These are phyloP conservation scores for Fusarium gaditjirri DNA, from an alignment of 2,329 filamentous ascomycete species.

Conservation along the genomic window DNA sequence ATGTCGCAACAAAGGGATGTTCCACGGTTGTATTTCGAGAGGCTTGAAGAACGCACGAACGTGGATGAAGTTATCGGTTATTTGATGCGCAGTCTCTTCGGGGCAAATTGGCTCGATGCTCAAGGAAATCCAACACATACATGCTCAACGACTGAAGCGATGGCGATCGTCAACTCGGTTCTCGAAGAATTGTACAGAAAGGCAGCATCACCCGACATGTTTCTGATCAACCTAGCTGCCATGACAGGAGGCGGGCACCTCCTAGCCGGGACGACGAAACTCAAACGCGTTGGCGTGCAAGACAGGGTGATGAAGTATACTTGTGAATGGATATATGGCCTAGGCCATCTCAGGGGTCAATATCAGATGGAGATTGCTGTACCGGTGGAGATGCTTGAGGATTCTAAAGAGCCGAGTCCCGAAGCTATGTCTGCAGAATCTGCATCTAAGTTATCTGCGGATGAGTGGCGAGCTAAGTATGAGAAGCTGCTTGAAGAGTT, in stretches of 20 bases:
- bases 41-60: constrained; percentile 61
- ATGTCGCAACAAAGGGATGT: constrained; percentile 31
- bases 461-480: constrained; percentile 64
- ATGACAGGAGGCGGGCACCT: constrained; percentile 65
- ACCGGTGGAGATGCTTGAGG: constrained; percentile 56
- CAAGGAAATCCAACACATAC: constrained; percentile 55
- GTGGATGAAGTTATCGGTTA: constrained; percentile 66
- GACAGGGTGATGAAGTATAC: constrained; percentile 59
- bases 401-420: constrained; percentile 26
- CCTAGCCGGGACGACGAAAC: constrained; percentile 55
- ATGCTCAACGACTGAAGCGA: constrained; percentile 63
- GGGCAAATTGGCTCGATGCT: constrained; percentile 63
- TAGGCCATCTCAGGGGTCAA: constrained; percentile 62
- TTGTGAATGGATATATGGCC: constrained; percentile 66
- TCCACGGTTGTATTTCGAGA: constrained; percentile 50
- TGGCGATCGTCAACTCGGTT: constrained; percentile 64
- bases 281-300: constrained; percentile 57
- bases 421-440: constrained; percentile 30
- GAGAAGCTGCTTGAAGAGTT: constrained; percentile 68
- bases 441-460: constrained; percentile 44
- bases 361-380: constrained; percentile 65
- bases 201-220: constrained; percentile 63
- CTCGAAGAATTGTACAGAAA: constrained; percentile 63
- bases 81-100: constrained; percentile 62
- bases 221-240: constrained; percentile 69